phyloP scores from a whole-genome alignment of 352 stramenopile species.

The Globisporangium iwayamae region DNA sequence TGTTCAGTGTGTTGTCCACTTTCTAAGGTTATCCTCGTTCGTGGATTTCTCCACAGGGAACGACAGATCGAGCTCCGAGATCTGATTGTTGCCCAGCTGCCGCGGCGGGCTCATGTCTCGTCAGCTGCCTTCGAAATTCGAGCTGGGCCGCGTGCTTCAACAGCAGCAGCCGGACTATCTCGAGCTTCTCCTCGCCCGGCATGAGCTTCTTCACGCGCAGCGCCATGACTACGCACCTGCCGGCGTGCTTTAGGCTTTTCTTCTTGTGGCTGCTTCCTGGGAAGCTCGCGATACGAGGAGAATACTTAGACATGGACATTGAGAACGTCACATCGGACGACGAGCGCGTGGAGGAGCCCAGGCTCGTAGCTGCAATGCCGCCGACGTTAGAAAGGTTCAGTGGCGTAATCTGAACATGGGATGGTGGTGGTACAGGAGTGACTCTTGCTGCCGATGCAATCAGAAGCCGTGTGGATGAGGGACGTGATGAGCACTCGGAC shows the following conservation, averaged over 20 bases:
- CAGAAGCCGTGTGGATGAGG: background rate
- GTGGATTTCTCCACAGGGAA: background rate
- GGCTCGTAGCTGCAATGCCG: background rate
- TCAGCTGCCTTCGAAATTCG: background rate
- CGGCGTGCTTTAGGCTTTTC: conserved; percentile 50
- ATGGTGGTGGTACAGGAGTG: background rate
- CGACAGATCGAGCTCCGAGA: conserved; percentile 1
- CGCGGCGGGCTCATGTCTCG: background rate
- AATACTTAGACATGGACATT: background rate
- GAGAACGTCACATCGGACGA: background rate
- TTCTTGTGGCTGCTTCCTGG: background rate
- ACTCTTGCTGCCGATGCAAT: background rate
- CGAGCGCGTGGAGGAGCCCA: background rate
- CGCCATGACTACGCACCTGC: conserved; percentile 66
- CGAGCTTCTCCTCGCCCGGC: conserved; percentile 38
- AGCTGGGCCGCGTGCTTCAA: conserved; percentile 21
- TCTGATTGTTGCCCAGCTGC: background rate
- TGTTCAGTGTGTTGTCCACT: too few species aligned
- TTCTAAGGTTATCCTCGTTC: background rate
- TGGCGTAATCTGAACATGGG: background rate
- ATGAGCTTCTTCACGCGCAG: conserved; percentile 54
- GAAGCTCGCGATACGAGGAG: background rate
- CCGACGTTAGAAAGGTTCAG: conserved; percentile 9
- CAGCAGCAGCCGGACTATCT: conserved; percentile 53
- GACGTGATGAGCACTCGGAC: conserved; percentile 5